Percentiles rank a stretch among this genome's conserved stretches.
Conservation (phyloP, 257 asterid species). For the Gentiana macrophylla region DNA sequence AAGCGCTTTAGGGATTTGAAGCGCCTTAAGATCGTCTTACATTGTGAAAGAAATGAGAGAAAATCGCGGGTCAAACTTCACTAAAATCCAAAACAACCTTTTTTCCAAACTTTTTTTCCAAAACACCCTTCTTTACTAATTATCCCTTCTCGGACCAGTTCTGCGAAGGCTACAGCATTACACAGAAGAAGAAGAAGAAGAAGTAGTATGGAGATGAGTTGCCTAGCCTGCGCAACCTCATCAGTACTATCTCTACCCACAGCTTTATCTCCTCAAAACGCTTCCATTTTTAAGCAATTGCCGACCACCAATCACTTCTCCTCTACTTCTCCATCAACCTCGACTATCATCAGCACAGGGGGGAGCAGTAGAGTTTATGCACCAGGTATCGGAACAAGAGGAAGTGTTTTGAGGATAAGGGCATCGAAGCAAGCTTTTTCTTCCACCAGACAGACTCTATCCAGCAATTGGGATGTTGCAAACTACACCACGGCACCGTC, state of each 20-base stretch:
- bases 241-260: slow-evolving; percentile 20
- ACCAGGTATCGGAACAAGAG: not conserved
- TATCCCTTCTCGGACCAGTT: not conserved
- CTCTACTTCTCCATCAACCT: not conserved
- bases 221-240: slow-evolving; percentile 25
- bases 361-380: not conserved
- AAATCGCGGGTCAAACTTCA: too few species aligned
- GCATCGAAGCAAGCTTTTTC: slow-evolving; percentile 27
- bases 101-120: too few species aligned
- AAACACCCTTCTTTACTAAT: too few species aligned
- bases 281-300: slow-evolving; percentile 8
- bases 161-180: not conserved
- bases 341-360: not conserved
- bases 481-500: slow-evolving; percentile 57
- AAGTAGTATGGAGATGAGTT: slow-evolving; percentile 30
- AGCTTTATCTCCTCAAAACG: slow-evolving; percentile 9
- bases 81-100: too few species aligned
- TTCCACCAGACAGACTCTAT: slow-evolving; percentile 15
- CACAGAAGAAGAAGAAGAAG: not conserved
- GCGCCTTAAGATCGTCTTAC: too few species aligned
- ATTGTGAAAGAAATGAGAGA: too few species aligned
- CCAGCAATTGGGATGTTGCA: slow-evolving; percentile 61
- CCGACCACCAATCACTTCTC: slow-evolving; percentile 2
- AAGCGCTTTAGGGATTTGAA: too few species aligned
- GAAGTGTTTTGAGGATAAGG: slow-evolving; percentile 21